phyloP scores from a whole-genome alignment of 805 yeast genomes.

The Yarrowia bubula region DNA sequence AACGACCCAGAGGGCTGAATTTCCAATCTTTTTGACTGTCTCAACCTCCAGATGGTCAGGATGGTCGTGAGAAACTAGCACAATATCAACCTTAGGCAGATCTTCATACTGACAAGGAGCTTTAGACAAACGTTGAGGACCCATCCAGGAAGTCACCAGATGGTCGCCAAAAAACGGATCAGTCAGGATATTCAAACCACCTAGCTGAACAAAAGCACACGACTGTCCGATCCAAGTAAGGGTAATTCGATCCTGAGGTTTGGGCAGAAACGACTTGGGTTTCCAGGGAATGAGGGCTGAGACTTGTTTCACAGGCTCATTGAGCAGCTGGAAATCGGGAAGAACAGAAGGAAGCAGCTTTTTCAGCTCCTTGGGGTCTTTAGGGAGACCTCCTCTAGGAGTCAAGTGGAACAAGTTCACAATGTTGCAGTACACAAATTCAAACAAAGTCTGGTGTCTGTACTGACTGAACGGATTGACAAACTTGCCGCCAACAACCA shows the following conservation, averaged over 20 bases:
- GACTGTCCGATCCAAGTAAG: slow-evolving; percentile 95
- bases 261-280: slow-evolving; percentile 31
- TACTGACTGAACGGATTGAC: slow-evolving; percentile 91
- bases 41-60: slow-evolving; percentile 87
- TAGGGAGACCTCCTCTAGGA: slow-evolving; percentile 60
- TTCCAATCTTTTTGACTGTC: slow-evolving; percentile 54
- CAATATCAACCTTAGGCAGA: slow-evolving; percentile 66
- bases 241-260: slow-evolving; percentile 45
- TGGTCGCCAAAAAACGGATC: slow-evolving; percentile 78
- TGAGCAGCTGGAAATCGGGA: slow-evolving; percentile 54
- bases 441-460: slow-evolving; percentile 84
- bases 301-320: slow-evolving; percentile 34
- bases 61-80: slow-evolving; percentile 87
- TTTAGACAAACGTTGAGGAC: slow-evolving; percentile 83
- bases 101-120: slow-evolving; percentile 65
- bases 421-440: slow-evolving; percentile 71
- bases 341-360: slow-evolving; percentile 55
- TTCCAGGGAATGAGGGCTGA: slow-evolving; percentile 35
- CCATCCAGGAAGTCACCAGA: slow-evolving; percentile 59
- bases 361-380: slow-evolving; percentile 47
- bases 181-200: slow-evolving; percentile 71
- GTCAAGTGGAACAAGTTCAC: slow-evolving; percentile 63
- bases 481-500: slow-evolving; percentile 69
- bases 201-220: slow-evolving; percentile 69
- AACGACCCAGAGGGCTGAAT: slow-evolving; percentile 74